These are phyloP conservation scores for Crithidia sp. DNA, from an alignment of 208 protist species.

Conservation along the genomic window DNA sequence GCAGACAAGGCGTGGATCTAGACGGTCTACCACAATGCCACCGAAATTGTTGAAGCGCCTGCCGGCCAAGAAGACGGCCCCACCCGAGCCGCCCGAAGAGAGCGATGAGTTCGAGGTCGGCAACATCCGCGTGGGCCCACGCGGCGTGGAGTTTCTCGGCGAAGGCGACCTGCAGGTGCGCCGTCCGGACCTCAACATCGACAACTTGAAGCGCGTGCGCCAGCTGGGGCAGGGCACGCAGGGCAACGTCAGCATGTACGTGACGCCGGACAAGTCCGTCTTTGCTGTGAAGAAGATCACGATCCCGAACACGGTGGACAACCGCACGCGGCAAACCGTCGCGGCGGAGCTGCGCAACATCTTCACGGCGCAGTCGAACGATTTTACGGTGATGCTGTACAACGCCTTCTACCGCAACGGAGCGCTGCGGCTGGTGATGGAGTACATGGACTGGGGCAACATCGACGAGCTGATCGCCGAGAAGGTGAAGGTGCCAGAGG, in stretches of 20 bases:
- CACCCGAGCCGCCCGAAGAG: slow-evolving; percentile 34
- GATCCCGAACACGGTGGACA: slow-evolving; percentile 66
- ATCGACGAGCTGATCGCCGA: slow-evolving; percentile 79
- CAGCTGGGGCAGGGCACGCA: slow-evolving; percentile 75
- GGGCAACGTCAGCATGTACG: slow-evolving; percentile 83
- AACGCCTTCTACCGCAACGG: slow-evolving; percentile 85
- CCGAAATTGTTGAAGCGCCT: slow-evolving; percentile 78
- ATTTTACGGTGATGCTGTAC: slow-evolving; percentile 81
- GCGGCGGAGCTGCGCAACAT: slow-evolving; percentile 87
- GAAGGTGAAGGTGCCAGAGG: slow-evolving; percentile 49
- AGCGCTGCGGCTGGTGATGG: slow-evolving; percentile 80
- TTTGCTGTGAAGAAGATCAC: slow-evolving; percentile 86
- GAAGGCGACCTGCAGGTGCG: slow-evolving; percentile 78
- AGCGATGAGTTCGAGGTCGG: slow-evolving; percentile 77
- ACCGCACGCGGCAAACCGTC: slow-evolving; percentile 69
- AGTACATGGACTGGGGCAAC: slow-evolving; percentile 92
- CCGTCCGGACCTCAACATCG: slow-evolving; percentile 67
- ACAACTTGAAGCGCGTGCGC: slow-evolving; percentile 48
- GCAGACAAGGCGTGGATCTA: too few relatives aligned
- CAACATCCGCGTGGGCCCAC: slow-evolving; percentile 73
- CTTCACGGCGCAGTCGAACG: slow-evolving; percentile 68
- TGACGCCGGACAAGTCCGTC: slow-evolving; percentile 38
- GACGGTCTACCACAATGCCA: slow-evolving; percentile 41
- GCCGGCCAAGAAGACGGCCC: slow-evolving; percentile 51
- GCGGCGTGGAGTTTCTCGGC: slow-evolving; percentile 80